phyloP scores from a whole-genome alignment of 768 basidiomycete genomes.

The Mycena belliarum region DNA sequence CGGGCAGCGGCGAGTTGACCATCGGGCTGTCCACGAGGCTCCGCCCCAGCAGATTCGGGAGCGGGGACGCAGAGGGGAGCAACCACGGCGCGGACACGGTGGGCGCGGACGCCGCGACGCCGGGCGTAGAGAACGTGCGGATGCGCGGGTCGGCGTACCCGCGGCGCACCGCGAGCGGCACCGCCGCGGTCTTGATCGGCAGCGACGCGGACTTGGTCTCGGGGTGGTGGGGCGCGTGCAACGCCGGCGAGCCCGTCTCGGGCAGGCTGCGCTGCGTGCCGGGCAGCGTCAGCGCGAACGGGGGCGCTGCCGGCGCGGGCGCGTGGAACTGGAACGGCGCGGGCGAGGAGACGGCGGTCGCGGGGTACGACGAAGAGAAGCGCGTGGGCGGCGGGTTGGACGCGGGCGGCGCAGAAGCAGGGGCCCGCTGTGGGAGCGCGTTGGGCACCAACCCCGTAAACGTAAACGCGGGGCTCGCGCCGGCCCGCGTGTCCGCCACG shows the following conservation, averaged over 20 bases:
- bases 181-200: not conserved
- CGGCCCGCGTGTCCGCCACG: slow-evolving; percentile 16
- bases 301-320: slow-evolving; percentile 2
- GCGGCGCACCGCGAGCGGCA: slow-evolving; percentile 17
- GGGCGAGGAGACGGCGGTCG: not conserved
- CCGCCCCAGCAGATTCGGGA: not conserved
- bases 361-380: not conserved
- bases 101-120: not conserved
- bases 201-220: slow-evolving; percentile 10
- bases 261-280: not conserved
- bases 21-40: not conserved
- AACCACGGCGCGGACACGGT: not conserved
- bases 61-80: not conserved
- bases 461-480: not conserved
- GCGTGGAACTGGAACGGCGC: slow-evolving; percentile 13
- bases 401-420: not conserved
- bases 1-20: slow-evolving; percentile 2
- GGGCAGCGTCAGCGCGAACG: slow-evolving; percentile 13
- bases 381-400: not conserved
- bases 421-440: not conserved
- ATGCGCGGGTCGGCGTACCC: slow-evolving; percentile 21
- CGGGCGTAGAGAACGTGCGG: slow-evolving; percentile 26
- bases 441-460: not conserved
- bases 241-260: not conserved
- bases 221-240: not conserved